These are phyloP conservation scores for Penicillium sp. DNA, from an alignment of 2,329 filamentous ascomycete genomes.

Conservation along the genomic window DNA sequence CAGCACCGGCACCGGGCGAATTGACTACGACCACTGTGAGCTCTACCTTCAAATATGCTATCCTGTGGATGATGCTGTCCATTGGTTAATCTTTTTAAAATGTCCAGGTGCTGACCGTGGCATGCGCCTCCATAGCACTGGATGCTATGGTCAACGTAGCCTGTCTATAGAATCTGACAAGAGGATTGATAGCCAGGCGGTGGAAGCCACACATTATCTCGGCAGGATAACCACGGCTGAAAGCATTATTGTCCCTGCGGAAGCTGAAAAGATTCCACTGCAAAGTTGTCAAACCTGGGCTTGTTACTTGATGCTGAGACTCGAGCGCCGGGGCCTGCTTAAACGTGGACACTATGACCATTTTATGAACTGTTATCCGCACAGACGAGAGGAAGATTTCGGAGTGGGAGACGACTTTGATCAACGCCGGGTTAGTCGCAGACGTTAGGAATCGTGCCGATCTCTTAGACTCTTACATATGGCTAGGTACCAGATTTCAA, in stretches of 20 bases:
- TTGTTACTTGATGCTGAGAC: constrained; percentile 3
- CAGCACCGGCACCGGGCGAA: neutral
- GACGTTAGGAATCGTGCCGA: neutral
- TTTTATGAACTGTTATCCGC: neutral
- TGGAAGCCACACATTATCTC: neutral
- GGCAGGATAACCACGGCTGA: neutral
- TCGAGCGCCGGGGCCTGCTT: neutral
- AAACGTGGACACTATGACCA: neutral
- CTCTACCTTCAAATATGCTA: constrained; percentile 1
- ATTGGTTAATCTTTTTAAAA: neutral
- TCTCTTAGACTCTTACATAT: neutral
- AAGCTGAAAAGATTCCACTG: constrained; percentile 1
- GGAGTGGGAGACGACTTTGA: neutral
- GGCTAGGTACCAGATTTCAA: too few relatives aligned
- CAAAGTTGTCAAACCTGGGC: constrained; percentile 1
- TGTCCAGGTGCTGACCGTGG: neutral
- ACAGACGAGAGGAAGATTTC: neutral
- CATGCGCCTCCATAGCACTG: neutral
- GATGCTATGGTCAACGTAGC: neutral
- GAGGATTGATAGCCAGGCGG: neutral
- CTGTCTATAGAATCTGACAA: neutral
- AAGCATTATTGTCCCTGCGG: neutral
- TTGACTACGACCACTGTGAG: neutral
- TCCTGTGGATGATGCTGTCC: neutral
- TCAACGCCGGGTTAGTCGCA: neutral